Evolutionary conservation across 2,329 filamentous ascomycete species (phyloP).

Genomic region (Arthrocladium fulminans): DNA sequence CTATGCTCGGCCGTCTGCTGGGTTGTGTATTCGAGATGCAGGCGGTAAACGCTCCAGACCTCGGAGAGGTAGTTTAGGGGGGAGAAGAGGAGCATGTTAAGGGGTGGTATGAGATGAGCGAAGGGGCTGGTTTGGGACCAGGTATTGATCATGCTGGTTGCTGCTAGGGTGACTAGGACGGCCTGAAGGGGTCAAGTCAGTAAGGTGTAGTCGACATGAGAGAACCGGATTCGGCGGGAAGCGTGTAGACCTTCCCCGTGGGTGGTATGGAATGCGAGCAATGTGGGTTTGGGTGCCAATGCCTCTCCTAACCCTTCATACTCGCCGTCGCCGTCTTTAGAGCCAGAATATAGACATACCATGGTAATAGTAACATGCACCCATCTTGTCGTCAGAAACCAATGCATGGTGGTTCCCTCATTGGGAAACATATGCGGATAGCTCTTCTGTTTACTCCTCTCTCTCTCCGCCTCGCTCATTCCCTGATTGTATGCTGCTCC

Average conservation of each 20-base stretch:
- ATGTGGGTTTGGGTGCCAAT: too few relatives aligned
- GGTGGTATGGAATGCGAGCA: too few relatives aligned
- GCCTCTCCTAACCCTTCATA: not conserved
- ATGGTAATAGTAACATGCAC: constrained; percentile 79
- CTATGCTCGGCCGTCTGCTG: constrained; percentile 62
- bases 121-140: constrained; percentile 56
- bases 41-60: constrained; percentile 61
- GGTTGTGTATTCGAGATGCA: constrained; percentile 66
- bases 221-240: not conserved
- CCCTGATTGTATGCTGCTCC: constrained; percentile 45
- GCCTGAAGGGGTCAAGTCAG: constrained; percentile 37
- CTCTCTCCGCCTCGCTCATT: constrained; percentile 51
- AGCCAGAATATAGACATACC: too few relatives aligned
- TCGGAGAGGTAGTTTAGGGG: constrained; percentile 59
- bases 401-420: constrained; percentile 69
- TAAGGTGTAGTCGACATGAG: constrained; percentile 17
- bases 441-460: constrained; percentile 57
- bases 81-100: constrained; percentile 58
- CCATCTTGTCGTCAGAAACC: constrained; percentile 67
- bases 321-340: not conserved
- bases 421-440: constrained; percentile 90
- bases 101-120: constrained; percentile 65
- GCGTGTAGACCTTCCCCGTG: not conserved
- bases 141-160: constrained; percentile 25
- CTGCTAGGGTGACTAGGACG: constrained; percentile 25